Evolutionary conservation across 345 rosid genomes (phyloP), one percentile per base, ranked within the genome.

Genomic region (Populus tremula): DNA sequence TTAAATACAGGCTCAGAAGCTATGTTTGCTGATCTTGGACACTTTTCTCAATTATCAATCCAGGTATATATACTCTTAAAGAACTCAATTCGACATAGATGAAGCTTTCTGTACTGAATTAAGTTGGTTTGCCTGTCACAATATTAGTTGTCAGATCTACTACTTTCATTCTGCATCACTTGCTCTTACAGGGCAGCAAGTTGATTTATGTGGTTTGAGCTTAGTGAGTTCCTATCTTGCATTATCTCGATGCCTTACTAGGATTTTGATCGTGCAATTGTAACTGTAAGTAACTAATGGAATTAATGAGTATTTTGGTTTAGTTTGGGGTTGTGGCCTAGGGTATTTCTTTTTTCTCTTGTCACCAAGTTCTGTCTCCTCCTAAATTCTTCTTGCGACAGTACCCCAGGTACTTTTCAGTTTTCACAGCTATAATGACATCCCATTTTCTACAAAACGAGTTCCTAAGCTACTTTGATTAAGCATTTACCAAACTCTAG

Each of bases 21-120:
- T 62, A 94, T 94, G 98, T 92, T 93, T 83, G 98, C 98, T 31
- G 97, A 93, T 89, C 98, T 93, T 6, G 98, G 98, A 25, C 98
- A 93, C 78, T 93, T 93, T 67, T 92, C 98, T 4, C 98, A 93
- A 39, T 85, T 88, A 83, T 94, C 98, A 79, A 92, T 94, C 82
- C 88, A 92, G 95, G 97, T 93, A 83, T 75, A 35, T 72, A 25
- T 70, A 74, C 35, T 49, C 38, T 25, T 27, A 43, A 36, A 67
- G 33, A 64, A 23, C 59, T 75, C 39, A 10, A 12, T 27, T 25
- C 54, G 23, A 59, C 64, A 1, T 59, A 59, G 36, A 25, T 31
- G 21, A 16, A 29, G 13, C 23, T 13, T 41, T 25, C 38, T 39
- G 36, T 35, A 23, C 53, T 10, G 11, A 11, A 1, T 65, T 65